phyloP scores from a whole-genome alignment of 1,284 basidiomycete genomes.

The Naganishia sp. region DNA sequence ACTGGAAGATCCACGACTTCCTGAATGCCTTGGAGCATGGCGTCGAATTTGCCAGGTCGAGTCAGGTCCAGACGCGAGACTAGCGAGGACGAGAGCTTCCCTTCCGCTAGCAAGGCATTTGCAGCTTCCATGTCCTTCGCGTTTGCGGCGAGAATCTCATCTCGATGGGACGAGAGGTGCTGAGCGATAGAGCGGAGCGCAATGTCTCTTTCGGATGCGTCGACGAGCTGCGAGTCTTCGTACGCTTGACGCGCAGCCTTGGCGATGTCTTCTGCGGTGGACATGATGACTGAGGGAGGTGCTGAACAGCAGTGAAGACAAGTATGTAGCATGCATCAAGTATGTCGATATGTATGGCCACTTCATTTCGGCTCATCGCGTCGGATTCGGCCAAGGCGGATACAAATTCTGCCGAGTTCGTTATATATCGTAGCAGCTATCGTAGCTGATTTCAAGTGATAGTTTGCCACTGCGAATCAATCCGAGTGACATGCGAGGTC shows the following conservation, averaged over 20 bases:
- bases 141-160: conserved; percentile 76
- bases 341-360: not conserved
- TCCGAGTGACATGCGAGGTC: no score
- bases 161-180: conserved; percentile 65
- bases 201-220: conserved; percentile 64
- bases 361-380: conserved; percentile 3
- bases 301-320: not conserved
- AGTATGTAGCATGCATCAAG: not conserved
- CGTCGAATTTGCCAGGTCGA: conserved; percentile 85
- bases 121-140: conserved; percentile 77
- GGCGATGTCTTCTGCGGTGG: conserved; percentile 62
- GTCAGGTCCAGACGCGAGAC: conserved; percentile 83
- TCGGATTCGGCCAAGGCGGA: conserved; percentile 9
- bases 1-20: conserved; percentile 85
- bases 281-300: conserved; percentile 2
- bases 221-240: conserved; percentile 77
- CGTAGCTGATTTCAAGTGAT: no score
- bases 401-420: not conserved
- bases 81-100: conserved; percentile 78
- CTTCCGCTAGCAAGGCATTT: conserved; percentile 71
- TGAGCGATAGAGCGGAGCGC: conserved; percentile 71
- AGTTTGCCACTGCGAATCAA: no score
- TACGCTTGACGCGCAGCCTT: conserved; percentile 76
- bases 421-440: no score
- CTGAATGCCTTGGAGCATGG: conserved; percentile 84